A percentile compares a stretch with the other conserved stretches of the same genome.
Evolutionary conservation across 192 early-diverging fungal genomes (phyloP).

Genomic region (Backusella psychrophila): DNA sequence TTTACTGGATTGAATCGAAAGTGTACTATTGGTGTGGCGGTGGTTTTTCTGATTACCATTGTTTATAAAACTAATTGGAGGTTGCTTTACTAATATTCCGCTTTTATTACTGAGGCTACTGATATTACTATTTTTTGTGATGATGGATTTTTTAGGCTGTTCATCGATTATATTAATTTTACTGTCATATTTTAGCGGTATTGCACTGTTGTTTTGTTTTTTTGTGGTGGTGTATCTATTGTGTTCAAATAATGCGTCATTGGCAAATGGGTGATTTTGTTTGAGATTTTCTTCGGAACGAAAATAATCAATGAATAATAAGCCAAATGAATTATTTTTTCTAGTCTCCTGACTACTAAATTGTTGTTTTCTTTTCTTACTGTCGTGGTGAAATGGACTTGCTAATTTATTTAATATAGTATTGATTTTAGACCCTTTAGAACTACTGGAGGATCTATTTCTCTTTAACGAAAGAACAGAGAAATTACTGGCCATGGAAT

Average conservation of each 20-base stretch:
- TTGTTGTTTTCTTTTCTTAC: conserved; percentile 3
- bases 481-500: conserved; percentile 10
- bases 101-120: neutral
- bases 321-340: neutral
- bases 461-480: conserved; percentile 14
- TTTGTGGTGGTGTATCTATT: conserved; percentile 2
- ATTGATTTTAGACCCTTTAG: neutral
- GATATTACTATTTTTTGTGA: conserved; percentile 3
- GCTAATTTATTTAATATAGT: conserved; percentile 10
- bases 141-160: neutral
- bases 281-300: neutral
- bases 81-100: conserved; percentile 5
- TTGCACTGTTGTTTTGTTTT: neutral
- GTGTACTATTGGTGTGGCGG: conserved; percentile 21
- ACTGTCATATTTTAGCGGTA: neutral
- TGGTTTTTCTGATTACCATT: neutral
- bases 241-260: conserved; percentile 12
- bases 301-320: conserved; percentile 18
- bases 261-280: neutral
- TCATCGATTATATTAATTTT: neutral
- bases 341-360: neutral
- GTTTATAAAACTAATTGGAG: conserved; percentile 3
- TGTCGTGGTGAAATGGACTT: conserved; percentile 9
- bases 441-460: conserved; percentile 13
- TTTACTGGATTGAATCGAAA: neutral